Evolutionary conservation across 495 filamentous ascomycete genomes (phyloP).

Genomic region (Amniculicola lignicola): DNA sequence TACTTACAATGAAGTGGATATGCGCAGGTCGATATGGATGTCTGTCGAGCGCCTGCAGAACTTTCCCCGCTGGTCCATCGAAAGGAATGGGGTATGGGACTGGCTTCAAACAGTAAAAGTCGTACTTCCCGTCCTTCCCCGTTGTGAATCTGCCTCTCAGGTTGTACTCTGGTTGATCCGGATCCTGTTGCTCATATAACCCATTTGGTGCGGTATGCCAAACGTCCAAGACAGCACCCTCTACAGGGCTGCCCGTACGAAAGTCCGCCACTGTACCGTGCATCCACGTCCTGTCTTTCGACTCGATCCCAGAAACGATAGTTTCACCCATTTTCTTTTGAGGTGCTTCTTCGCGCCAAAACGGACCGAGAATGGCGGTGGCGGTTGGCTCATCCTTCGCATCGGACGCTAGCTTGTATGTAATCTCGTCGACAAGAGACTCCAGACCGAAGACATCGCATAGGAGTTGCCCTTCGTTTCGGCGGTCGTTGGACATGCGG

Average conservation of each 20-base stretch:
- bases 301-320: constrained; percentile 51
- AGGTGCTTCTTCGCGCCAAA: constrained; percentile 70
- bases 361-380: constrained; percentile 72
- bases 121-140: constrained; percentile 61
- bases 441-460: constrained; percentile 73
- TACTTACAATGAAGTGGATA: constrained; percentile 74
- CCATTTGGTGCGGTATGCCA: constrained; percentile 78
- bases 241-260: constrained; percentile 56
- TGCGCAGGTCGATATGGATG: constrained; percentile 82
- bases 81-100: constrained; percentile 68
- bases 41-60: constrained; percentile 59
- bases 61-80: constrained; percentile 58
- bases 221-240: constrained; percentile 64
- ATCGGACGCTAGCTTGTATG: constrained; percentile 57
- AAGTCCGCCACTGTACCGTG: constrained; percentile 61
- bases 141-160: constrained; percentile 69
- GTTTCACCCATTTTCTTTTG: constrained; percentile 59
- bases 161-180: constrained; percentile 68
- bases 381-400: constrained; percentile 57
- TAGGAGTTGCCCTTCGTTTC: constrained; percentile 71
- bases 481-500: constrained; percentile 64
- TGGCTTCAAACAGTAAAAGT: constrained; percentile 65
- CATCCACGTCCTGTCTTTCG: constrained; percentile 57
- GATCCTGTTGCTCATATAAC: constrained; percentile 76
- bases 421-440: constrained; percentile 75